A percentile compares a stretch with the other conserved stretches of the same genome.
These are phyloP conservation scores for Tagetes patula DNA, from an alignment of 129 eudicot genomes.

Conservation along the genomic window DNA sequence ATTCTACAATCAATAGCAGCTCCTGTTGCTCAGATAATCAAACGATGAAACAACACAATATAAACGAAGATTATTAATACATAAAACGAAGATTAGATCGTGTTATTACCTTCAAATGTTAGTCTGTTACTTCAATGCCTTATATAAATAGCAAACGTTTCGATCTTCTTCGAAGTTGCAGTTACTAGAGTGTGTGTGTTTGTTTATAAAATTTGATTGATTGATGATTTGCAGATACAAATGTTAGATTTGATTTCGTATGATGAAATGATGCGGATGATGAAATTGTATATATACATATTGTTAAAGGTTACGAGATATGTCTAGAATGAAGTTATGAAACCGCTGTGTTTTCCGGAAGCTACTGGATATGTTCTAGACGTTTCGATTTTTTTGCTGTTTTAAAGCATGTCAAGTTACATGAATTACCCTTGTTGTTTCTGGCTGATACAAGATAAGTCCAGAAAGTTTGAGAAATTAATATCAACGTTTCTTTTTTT, in stretches of 20 bases:
- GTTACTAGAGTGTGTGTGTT: not conserved
- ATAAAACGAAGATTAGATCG: not conserved
- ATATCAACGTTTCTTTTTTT: not conserved
- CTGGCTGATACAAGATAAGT: not conserved
- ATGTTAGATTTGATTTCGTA: not conserved
- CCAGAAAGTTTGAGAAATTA: conserved; percentile 3
- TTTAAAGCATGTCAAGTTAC: not conserved
- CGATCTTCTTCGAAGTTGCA: not conserved
- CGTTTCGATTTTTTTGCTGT: not conserved
- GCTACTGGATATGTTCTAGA: conserved; percentile 15
- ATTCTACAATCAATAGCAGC: too few species aligned
- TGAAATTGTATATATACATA: conserved; percentile 12
- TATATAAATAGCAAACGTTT: not conserved
- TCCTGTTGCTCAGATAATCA: not conserved
- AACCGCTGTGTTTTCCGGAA: conserved; percentile 21
- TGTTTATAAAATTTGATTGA: not conserved
- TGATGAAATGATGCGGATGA: not conserved
- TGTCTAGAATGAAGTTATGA: conserved; percentile 13
- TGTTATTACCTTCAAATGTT: not conserved
- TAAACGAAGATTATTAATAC: not conserved
- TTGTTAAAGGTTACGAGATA: conserved; percentile 10
- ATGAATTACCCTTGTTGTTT: not conserved
- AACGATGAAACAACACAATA: not conserved
- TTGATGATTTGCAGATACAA: not conserved
- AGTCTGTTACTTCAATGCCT: not conserved